Percentiles rank a stretch among this genome's conserved stretches.
Conservation (phyloP, 768 basidiomycete genomes). For the Tylopilus sp. region DNA sequence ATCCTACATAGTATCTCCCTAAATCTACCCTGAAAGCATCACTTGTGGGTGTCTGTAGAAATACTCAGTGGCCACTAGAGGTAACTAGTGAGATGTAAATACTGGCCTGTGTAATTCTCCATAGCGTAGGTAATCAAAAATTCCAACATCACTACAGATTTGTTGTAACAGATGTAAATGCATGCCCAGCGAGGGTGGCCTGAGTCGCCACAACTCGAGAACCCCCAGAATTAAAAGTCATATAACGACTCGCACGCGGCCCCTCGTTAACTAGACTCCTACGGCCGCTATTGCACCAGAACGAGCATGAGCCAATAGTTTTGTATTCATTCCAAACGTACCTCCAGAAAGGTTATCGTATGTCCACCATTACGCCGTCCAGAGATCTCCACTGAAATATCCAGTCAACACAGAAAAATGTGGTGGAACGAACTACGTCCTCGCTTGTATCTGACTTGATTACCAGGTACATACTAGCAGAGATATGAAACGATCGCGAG, state of each 20-base stretch:
- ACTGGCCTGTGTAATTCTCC: too few species aligned
- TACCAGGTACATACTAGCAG: constrained; percentile 43
- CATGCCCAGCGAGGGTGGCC: constrained; percentile 1
- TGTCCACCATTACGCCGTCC: constrained; percentile 50
- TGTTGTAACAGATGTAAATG: background rate
- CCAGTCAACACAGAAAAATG: background rate
- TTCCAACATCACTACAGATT: background rate
- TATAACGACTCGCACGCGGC: constrained; percentile 3
- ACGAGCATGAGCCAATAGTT: background rate
- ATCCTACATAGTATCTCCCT: too few species aligned
- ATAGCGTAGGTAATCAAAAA: too few species aligned
- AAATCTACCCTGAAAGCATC: too few species aligned
- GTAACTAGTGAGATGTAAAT: too few species aligned
- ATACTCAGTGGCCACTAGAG: too few species aligned
- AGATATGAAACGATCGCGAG: background rate
- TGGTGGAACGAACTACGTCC: constrained; percentile 1
- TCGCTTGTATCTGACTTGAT: constrained; percentile 42
- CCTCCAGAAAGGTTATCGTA: constrained; percentile 37
- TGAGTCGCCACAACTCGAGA: background rate
- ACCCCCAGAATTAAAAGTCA: constrained; percentile 1
- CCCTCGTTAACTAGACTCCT: constrained; percentile 19
- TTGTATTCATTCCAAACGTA: constrained; percentile 5
- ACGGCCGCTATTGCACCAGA: constrained; percentile 6
- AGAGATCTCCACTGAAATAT: constrained; percentile 41
- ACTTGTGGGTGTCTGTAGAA: too few species aligned